Evolutionary conservation across 2,329 filamentous ascomycete species (phyloP).

Genomic region (Penicillium nordicum): DNA sequence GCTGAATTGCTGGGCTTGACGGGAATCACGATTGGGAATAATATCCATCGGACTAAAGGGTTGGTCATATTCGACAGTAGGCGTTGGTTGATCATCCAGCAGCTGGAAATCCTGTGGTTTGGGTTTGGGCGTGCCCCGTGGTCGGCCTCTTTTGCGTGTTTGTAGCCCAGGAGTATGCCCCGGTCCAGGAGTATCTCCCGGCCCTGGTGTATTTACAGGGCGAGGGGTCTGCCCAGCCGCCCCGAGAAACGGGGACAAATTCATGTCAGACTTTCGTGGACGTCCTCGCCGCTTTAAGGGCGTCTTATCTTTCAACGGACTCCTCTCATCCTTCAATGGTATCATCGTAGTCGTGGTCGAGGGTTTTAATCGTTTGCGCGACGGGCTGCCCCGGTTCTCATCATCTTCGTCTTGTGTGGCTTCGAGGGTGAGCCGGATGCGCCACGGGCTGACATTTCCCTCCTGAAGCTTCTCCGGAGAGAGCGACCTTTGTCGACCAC

Average conservation of each 20-base stretch:
- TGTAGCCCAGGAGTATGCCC: constrained; percentile 24
- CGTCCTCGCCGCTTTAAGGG: constrained; percentile 43
- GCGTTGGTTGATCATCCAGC: constrained; percentile 17
- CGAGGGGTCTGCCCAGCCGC: constrained; percentile 26
- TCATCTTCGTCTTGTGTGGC: constrained; percentile 45
- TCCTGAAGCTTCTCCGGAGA: constrained; percentile 41
- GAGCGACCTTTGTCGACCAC: constrained; percentile 28
- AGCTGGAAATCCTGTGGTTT: constrained; percentile 14
- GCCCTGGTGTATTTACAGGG: constrained; percentile 26
- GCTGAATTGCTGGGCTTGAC: constrained; percentile 12
- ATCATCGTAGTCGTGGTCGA: constrained; percentile 41
- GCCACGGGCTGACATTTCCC: constrained; percentile 47
- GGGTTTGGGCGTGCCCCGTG: constrained; percentile 28
- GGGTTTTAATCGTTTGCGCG: constrained; percentile 31
- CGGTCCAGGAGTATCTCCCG: constrained; percentile 28
- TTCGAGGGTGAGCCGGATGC: constrained; percentile 48
- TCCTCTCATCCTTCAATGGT: constrained; percentile 40
- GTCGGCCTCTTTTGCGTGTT: constrained; percentile 38
- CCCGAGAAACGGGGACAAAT: constrained; percentile 34
- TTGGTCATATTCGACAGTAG: constrained; percentile 7
- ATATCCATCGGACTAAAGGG: constrained; percentile 25
- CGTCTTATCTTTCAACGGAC: constrained; percentile 31
- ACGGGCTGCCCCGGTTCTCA: constrained; percentile 29
- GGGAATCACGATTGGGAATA: constrained; percentile 27
- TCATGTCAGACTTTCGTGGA: constrained; percentile 42